A percentile compares a stretch with the other conserved stretches of the same genome.
phyloP scores from a whole-genome alignment of 2,329 filamentous ascomycete species.

The Penicillium rolfsii region DNA sequence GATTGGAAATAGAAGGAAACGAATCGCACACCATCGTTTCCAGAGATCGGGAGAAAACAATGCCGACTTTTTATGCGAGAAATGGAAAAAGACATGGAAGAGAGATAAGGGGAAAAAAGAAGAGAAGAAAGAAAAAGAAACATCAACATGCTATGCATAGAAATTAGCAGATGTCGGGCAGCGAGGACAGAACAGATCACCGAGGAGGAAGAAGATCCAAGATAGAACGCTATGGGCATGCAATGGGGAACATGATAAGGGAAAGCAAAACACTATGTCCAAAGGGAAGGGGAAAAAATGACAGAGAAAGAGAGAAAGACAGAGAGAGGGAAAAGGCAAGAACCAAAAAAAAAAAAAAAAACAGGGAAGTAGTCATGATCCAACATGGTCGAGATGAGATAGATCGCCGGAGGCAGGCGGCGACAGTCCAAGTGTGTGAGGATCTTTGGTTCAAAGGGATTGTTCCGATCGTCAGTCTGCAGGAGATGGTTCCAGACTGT shows the following conservation, averaged over 20 bases:
- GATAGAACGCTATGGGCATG: slow-evolving; percentile 5
- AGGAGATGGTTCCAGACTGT: slow-evolving; percentile 2
- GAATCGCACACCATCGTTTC: neutral
- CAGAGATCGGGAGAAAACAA: neutral
- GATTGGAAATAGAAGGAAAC: neutral
- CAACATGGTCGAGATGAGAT: neutral
- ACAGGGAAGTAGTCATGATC: neutral
- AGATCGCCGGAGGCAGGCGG: neutral
- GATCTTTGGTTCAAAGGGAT: neutral
- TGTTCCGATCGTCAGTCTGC: slow-evolving; percentile 2
- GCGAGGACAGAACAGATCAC: slow-evolving; percentile 8
- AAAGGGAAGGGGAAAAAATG: neutral
- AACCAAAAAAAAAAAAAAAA: neutral
- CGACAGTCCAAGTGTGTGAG: neutral
- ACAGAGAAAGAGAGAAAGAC: neutral
- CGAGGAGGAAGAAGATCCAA: slow-evolving; percentile 8
- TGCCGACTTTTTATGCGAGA: slow-evolving; percentile 1
- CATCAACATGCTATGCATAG: slow-evolving; percentile 2
- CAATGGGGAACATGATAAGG: neutral
- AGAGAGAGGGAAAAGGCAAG: neutral
- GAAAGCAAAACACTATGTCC: neutral
- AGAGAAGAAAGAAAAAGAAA: neutral
- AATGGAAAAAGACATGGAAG: neutral
- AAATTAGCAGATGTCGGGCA: neutral
- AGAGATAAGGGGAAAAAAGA: neutral